Base-by-base conservation (phyloP, 805 yeast genomes). In the Cyberlindnera lachancei region DNA sequence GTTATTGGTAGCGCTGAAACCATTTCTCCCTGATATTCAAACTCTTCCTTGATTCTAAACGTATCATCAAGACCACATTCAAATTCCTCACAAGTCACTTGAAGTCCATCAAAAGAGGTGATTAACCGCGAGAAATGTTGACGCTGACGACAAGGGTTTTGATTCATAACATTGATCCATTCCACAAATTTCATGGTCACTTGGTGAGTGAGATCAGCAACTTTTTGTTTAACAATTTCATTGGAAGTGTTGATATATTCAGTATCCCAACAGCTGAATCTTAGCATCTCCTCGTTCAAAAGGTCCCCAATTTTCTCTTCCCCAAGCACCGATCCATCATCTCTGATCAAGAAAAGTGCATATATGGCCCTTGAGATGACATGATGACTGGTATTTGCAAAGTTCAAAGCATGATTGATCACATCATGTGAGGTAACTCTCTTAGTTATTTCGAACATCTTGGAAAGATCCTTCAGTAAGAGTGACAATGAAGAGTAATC, bases 71-170 rank as follows among this genome's bases (percentile, higher is more conserved):
- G 35, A 6, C 61, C 63, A 12, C 65, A 42, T 50, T 86, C 96
- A 23, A 77, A 62, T 5, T 62, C 56, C 46, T 85, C 94, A 33
- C 81, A 67, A 25, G 68, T 68, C 8, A 82, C 92, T 48, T 90
- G 96, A 20, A 84, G 59, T 2, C 86, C 68, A 55, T 90, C 96
- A 81, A 90, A 84, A 3, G 68, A 42, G 28, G 68, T 46, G 34
- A 75, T 48, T 47, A 69, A 61, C 48, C 77, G 63, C 41, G 77
- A 61, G 46, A 79, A 58, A 40, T 80, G 72, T 52, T 85, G 95
- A 41, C 96, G 73, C 48, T 85, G 87, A 35, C 95, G 68, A 30
- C 94, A 75, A 22, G 86, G 76, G 47, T 90, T 90, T 52, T 78
- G 79, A 6, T 74, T 63, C 13, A 58, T 45, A 9, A 62, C 58